phyloP scores from a whole-genome alignment of 148 eudicot genomes.

The Camellia japonica region DNA sequence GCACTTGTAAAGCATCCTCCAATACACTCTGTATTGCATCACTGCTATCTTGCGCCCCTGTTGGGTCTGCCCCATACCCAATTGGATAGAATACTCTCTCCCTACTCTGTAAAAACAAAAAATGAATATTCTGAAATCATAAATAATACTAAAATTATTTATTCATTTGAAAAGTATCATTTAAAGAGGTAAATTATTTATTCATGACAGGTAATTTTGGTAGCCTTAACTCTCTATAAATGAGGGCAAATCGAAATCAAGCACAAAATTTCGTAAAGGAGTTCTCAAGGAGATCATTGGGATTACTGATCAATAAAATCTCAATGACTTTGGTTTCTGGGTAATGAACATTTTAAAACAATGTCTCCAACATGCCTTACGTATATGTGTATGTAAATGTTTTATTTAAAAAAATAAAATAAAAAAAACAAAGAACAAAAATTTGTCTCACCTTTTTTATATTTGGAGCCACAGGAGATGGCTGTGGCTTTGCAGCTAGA shows the following conservation, averaged over 20 bases:
- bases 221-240: too few species aligned
- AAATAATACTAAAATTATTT: not conserved
- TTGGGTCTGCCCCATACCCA: conserved; percentile 49
- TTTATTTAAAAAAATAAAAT: not conserved
- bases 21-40: conserved; percentile 28
- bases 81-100: conserved; percentile 40
- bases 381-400: not conserved
- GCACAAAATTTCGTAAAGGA: too few species aligned
- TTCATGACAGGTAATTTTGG: too few species aligned
- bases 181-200: too few species aligned
- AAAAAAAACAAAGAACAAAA: not conserved
- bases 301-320: too few species aligned
- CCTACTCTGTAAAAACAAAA: conserved; percentile 12
- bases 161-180: not conserved
- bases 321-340: too few species aligned
- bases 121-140: not conserved
- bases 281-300: too few species aligned
- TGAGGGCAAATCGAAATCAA: too few species aligned
- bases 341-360: too few species aligned
- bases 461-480: not conserved
- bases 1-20: conserved; percentile 18
- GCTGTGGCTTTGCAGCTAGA: not conserved
- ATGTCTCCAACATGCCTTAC: too few species aligned
- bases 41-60: conserved; percentile 36
- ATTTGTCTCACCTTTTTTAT: not conserved